These are phyloP conservation scores for Tranzscheliella williamsii DNA, from an alignment of 1,284 basidiomycete genomes.

Conservation along the genomic window DNA sequence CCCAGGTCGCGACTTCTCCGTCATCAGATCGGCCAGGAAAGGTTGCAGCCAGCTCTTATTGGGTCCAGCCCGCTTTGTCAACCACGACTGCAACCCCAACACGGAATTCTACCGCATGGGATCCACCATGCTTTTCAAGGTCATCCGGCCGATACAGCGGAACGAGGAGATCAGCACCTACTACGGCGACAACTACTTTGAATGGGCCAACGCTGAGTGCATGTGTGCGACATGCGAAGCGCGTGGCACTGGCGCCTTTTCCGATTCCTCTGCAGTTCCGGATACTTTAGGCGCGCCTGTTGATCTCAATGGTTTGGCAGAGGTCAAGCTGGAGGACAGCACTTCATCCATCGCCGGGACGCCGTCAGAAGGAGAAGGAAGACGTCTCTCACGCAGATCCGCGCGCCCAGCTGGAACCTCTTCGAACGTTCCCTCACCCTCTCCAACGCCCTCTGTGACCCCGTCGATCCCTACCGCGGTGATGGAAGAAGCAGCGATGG, in stretches of 20 bases:
- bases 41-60: slow-evolving; percentile 89
- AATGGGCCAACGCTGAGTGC: slow-evolving; percentile 80
- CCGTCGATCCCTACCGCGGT: slow-evolving; percentile 2
- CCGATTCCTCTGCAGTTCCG: slow-evolving; percentile 12
- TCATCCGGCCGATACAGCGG: slow-evolving; percentile 74
- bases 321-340: slow-evolving; percentile 20
- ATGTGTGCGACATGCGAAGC: slow-evolving; percentile 86
- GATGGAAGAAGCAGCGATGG: slow-evolving; percentile 14
- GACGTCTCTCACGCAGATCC: slow-evolving; percentile 24
- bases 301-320: slow-evolving; percentile 5
- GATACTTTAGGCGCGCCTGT: not conserved
- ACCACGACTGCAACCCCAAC: slow-evolving; percentile 91
- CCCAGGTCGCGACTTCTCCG: slow-evolving; percentile 77
- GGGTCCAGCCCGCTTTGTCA: slow-evolving; percentile 90
- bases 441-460: slow-evolving; percentile 22
- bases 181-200: slow-evolving; percentile 69
- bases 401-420: slow-evolving; percentile 15
- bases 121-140: slow-evolving; percentile 83
- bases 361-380: slow-evolving; percentile 16
- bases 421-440: slow-evolving; percentile 26
- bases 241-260: slow-evolving; percentile 68
- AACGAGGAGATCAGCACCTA: slow-evolving; percentile 79
- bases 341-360: slow-evolving; percentile 1
- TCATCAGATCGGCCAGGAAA: slow-evolving; percentile 84
- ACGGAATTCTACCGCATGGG: slow-evolving; percentile 83